Conservation (phyloP, 352 stramenopile species). For the Elongisporangium undulatum region DNA sequence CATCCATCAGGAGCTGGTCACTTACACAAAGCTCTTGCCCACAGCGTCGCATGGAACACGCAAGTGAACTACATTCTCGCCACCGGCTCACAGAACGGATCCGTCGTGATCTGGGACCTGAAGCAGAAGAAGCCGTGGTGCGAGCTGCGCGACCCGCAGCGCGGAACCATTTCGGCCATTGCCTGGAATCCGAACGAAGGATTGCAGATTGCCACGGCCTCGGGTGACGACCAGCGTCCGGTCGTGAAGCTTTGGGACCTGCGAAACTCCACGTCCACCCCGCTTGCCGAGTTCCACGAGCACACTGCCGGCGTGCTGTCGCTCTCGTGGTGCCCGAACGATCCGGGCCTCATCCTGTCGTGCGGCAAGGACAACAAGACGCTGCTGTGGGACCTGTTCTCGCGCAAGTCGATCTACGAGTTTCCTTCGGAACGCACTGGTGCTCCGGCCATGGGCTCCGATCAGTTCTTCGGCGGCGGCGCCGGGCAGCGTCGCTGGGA, state of each 20-base stretch:
- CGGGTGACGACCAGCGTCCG: constrained; percentile 92
- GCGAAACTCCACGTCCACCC: constrained; percentile 96
- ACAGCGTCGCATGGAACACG: constrained; percentile 96
- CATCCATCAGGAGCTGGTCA: neutral
- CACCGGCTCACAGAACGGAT: constrained; percentile 92
- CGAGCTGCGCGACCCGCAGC: constrained; percentile 90
- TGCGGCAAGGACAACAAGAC: constrained; percentile 98
- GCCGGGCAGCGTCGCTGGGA: constrained; percentile 90
- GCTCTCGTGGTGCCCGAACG: constrained; percentile 96
- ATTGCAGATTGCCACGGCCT: constrained; percentile 96
- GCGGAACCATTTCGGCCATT: constrained; percentile 89
- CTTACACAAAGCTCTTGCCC: neutral
- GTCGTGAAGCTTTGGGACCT: constrained; percentile 98
- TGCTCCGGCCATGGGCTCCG: constrained; percentile 66
- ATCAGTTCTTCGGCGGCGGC: constrained; percentile 74
- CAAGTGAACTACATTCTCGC: constrained; percentile 98
- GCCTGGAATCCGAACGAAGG: constrained; percentile 98
- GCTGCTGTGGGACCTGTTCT: constrained; percentile 97
- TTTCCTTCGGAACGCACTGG: constrained; percentile 75
- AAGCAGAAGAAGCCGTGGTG: constrained; percentile 98
- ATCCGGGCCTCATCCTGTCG: constrained; percentile 91
- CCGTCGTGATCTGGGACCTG: constrained; percentile 96
- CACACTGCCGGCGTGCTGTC: constrained; percentile 95
- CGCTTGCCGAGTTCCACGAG: constrained; percentile 93
- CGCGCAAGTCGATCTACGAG: constrained; percentile 92